Conservation (phyloP, 75 land plant species). For the Pinus albicaulis region DNA sequence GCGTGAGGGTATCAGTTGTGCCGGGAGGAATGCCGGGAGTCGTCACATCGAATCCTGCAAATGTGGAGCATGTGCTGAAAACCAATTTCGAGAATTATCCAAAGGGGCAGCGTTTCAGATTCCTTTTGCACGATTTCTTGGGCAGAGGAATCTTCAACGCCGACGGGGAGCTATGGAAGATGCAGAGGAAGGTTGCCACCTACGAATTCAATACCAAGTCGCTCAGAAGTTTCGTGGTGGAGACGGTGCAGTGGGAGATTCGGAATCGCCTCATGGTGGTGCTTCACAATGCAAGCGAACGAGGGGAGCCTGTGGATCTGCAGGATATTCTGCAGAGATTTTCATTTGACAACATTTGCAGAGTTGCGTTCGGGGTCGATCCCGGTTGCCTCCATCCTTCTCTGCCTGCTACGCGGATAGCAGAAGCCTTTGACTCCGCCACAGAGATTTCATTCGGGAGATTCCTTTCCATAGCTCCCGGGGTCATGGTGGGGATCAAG, state of each 20-base stretch:
- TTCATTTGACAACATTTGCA: conserved; percentile 24
- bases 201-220: conserved; percentile 19
- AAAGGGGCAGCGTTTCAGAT: conserved; percentile 9
- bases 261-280: neutral
- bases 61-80: conserved; percentile 22
- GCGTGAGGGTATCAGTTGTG: neutral
- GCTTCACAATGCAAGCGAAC: neutral
- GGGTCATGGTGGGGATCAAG: neutral
- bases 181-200: conserved; percentile 22
- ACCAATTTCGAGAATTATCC: conserved; percentile 26
- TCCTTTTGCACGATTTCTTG: conserved; percentile 16
- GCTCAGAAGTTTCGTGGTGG: neutral
- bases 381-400: conserved; percentile 19
- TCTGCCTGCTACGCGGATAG: conserved; percentile 9
- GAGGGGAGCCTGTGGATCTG: conserved; percentile 11
- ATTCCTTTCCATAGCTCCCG: conserved; percentile 2
- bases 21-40: no score
- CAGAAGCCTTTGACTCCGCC: conserved; percentile 25
- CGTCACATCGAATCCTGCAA: conserved; percentile 6
- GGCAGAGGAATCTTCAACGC: conserved; percentile 27
- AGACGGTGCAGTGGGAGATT: neutral
- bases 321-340: conserved; percentile 28
- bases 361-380: conserved; percentile 23
- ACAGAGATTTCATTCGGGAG: conserved; percentile 12
- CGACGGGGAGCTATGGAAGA: conserved; percentile 26